phyloP scores from a whole-genome alignment of 169 alveolate species.

The Babesia bigemina region DNA sequence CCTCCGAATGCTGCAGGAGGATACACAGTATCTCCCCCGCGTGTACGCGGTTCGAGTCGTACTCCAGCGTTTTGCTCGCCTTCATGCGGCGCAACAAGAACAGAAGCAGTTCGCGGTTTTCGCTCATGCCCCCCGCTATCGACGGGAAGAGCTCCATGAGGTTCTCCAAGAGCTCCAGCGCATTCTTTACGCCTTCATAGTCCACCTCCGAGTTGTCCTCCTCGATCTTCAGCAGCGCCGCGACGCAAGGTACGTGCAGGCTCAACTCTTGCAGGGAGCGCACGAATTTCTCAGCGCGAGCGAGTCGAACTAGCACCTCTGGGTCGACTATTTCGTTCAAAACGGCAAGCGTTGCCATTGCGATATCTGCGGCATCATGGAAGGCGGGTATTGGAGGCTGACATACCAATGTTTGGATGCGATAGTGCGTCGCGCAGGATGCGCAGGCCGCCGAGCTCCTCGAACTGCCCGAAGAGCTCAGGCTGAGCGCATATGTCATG shows the following conservation, averaged over 20 bases:
- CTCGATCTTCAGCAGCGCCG: slow-evolving; percentile 53
- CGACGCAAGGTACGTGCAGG: slow-evolving; percentile 17
- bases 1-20: slow-evolving; percentile 73
- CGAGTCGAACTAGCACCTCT: slow-evolving; percentile 53
- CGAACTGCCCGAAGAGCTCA: slow-evolving; percentile 42
- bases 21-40: slow-evolving; percentile 75
- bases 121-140: slow-evolving; percentile 14
- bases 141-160: slow-evolving; percentile 50
- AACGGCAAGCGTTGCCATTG: slow-evolving; percentile 65
- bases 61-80: slow-evolving; percentile 57
- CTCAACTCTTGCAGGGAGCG: slow-evolving; percentile 22
- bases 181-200: slow-evolving; percentile 68
- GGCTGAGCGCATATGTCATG: slow-evolving; percentile 69
- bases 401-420: slow-evolving; percentile 69
- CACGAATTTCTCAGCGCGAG: slow-evolving; percentile 52
- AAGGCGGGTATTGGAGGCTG: not conserved
- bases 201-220: slow-evolving; percentile 73
- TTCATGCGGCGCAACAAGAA: slow-evolving; percentile 51
- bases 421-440: slow-evolving; percentile 55
- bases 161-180: slow-evolving; percentile 68
- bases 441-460: slow-evolving; percentile 58
- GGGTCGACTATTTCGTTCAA: slow-evolving; percentile 74
- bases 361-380: slow-evolving; percentile 54
- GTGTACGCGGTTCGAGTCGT: slow-evolving; percentile 68
- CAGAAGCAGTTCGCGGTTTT: slow-evolving; percentile 20